phyloP scores from a whole-genome alignment of 139 green algal genomes.

The Gonium pectorale region DNA sequence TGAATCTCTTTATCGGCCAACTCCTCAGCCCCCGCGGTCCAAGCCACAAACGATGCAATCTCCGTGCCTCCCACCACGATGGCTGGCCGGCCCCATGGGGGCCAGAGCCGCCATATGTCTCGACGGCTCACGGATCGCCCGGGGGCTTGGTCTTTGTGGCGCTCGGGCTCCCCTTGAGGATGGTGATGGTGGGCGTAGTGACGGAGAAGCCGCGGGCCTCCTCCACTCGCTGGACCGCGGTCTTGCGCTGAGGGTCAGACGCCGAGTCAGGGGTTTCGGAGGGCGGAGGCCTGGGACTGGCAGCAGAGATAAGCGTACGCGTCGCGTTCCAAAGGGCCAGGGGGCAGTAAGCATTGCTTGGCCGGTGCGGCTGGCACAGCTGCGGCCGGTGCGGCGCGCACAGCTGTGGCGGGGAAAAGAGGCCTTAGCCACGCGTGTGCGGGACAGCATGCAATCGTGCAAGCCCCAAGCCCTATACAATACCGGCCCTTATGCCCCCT shows the following conservation, averaged over 20 bases:
- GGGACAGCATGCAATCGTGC: no score
- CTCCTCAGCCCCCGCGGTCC: no score
- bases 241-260: constrained; percentile 45
- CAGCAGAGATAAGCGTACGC: background rate
- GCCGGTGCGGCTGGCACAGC: background rate
- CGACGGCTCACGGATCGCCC: background rate
- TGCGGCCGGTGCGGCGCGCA: background rate
- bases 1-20: background rate
- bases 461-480: no score
- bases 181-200: constrained; percentile 48
- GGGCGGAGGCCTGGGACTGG: background rate
- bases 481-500: no score
- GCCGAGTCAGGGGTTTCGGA: background rate
- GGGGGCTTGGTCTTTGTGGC: background rate
- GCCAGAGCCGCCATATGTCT: background rate
- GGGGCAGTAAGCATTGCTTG: background rate
- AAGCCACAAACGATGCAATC: no score
- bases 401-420: no score
- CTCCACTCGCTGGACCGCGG: constrained; percentile 51
- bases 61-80: no score
- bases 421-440: no score
- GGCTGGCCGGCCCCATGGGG: no score
- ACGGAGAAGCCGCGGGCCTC: constrained; percentile 58
- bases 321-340: background rate
- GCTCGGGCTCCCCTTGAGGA: constrained; percentile 27